A percentile compares a stretch with the other conserved stretches of the same genome.
Evolutionary conservation across 768 basidiomycete genomes (phyloP).

Genomic region (Xanthoconium stramineum): DNA sequence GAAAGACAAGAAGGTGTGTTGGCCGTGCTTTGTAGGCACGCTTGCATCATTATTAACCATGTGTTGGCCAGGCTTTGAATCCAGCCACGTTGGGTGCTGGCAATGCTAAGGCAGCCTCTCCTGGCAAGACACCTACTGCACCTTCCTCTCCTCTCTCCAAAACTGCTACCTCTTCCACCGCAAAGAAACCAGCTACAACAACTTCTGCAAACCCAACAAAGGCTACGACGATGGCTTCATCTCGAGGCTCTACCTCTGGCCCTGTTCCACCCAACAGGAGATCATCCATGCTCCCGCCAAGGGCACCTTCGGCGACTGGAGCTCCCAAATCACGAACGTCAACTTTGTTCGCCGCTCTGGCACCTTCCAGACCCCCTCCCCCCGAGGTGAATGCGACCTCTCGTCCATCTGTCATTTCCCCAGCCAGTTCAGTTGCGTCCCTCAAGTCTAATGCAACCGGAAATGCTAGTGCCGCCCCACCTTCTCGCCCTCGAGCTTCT

Average conservation of each 20-base stretch:
- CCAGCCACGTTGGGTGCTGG: conserved; percentile 66
- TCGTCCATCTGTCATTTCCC: conserved; percentile 55
- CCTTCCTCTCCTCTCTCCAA: conserved; percentile 33
- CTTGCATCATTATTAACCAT: conserved; percentile 27
- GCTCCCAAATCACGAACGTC: conserved; percentile 38
- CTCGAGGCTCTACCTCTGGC: conserved; percentile 27
- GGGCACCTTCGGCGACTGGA: conserved; percentile 40
- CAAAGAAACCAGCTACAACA: conserved; percentile 28
- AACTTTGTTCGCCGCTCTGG: conserved; percentile 27
- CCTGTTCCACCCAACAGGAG: conserved; percentile 34
- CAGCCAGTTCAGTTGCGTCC: conserved; percentile 50
- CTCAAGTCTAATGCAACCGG: conserved; percentile 38
- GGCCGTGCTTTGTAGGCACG: conserved; percentile 15
- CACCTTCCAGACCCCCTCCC: conserved; percentile 19
- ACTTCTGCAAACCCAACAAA: conserved; percentile 33
- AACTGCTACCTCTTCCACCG: conserved; percentile 27
- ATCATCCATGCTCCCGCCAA: conserved; percentile 31
- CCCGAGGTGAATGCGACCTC: conserved; percentile 27
- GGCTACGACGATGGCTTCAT: conserved; percentile 31
- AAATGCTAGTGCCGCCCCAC: conserved; percentile 24
- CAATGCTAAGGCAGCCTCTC: conserved; percentile 42
- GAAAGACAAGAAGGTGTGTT: conserved; percentile 65
- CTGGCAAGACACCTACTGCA: conserved; percentile 39
- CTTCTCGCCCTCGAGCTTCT: conserved; percentile 58
- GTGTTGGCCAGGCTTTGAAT: conserved; percentile 50